Base-by-base conservation (phyloP, 352 stramenopile species). In the Aphanomyces invadans region DNA sequence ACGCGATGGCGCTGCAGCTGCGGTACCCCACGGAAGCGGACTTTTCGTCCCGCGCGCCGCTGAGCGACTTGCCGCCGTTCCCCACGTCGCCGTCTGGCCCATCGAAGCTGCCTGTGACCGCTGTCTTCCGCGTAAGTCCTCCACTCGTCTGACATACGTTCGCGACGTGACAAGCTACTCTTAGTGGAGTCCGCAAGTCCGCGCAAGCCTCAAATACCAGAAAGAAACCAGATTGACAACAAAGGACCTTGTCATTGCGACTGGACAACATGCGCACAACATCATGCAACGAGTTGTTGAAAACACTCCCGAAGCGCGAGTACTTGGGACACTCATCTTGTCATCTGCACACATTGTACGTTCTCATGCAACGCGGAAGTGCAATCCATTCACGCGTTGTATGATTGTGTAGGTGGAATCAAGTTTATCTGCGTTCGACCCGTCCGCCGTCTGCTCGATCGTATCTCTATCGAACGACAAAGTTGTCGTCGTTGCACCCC, bases 1-100 rank as follows among this genome's bases (percentile, higher is more conserved):
- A 12, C 55, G n/a, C n/a, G n/a, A 64, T 64, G 55, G 55, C 55
- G 36, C 55, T 64, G 31, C 55, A 64, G 29, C 33, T 64, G 32
- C 55, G 55, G 32, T 64, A 64, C 55, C 55, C 55, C 10, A 38
- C 33, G 21, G 55, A 64, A 36, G 55, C 55, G 11, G 55, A 64
- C 55, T 64, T 64, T 26, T 23, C 28, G 19, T 64, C 55, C 12
- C 55, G 55, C 29, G 23, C 29, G 15, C 21, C 55, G 36, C 33
- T 64, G 32, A 23, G 32, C 36, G 36, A 57, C 49, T 12, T 38
- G 19, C 21, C 26, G 23, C 21, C 26, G 36, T 25, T 26, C 10
- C 23, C 36, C 26, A 49, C 55, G 12, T 21, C 32, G 2, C 1
- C 29, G 21, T 9, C 9, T 4, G 23, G 12, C 0, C 19, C 25